These are phyloP conservation scores for Candolleomyces eurysporus DNA, from an alignment of 768 basidiomycete genomes.

Conservation along the genomic window DNA sequence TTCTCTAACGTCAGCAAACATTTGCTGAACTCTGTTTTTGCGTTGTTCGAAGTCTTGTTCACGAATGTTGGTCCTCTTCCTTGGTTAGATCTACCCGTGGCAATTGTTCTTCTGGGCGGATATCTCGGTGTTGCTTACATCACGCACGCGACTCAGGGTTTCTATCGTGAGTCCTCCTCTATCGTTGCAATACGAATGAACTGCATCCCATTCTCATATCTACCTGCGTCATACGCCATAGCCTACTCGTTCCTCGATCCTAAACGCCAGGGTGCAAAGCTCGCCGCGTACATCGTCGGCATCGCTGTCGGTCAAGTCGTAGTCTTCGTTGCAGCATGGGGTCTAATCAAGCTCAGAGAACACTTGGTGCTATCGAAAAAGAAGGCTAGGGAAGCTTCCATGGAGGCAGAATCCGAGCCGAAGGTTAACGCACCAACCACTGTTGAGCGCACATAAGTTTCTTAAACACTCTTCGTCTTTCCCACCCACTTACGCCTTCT, in stretches of 20 bases:
- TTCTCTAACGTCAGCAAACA: slow-evolving; percentile 64
- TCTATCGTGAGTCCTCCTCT: slow-evolving; percentile 57
- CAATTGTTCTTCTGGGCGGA: slow-evolving; percentile 46
- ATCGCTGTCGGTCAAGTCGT: slow-evolving; percentile 51
- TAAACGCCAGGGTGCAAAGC: slow-evolving; percentile 30
- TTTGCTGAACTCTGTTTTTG: slow-evolving; percentile 55
- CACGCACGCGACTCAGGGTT: slow-evolving; percentile 55
- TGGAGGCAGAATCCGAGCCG: too few species aligned
- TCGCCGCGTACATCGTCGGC: slow-evolving; percentile 64
- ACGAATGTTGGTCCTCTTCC: slow-evolving; percentile 52
- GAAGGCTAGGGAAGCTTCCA: neutral
- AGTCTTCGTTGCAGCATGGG: slow-evolving; percentile 35
- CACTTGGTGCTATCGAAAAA: neutral
- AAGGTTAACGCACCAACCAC: too few species aligned
- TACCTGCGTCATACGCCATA: slow-evolving; percentile 19
- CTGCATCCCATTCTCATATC: neutral
- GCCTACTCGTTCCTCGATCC: slow-evolving; percentile 71
- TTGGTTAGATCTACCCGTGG: slow-evolving; percentile 48
- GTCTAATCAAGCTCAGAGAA: neutral
- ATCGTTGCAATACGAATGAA: neutral
- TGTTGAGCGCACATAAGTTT: too few species aligned
- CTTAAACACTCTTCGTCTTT: too few species aligned
- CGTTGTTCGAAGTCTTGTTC: slow-evolving; percentile 54
- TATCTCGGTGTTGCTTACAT: slow-evolving; percentile 74
- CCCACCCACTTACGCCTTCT: too few species aligned